A percentile compares a stretch with the other conserved stretches of the same genome.
phyloP scores from a whole-genome alignment of 2,329 filamentous ascomycete genomes.

The Aspergillus terreus region DNA sequence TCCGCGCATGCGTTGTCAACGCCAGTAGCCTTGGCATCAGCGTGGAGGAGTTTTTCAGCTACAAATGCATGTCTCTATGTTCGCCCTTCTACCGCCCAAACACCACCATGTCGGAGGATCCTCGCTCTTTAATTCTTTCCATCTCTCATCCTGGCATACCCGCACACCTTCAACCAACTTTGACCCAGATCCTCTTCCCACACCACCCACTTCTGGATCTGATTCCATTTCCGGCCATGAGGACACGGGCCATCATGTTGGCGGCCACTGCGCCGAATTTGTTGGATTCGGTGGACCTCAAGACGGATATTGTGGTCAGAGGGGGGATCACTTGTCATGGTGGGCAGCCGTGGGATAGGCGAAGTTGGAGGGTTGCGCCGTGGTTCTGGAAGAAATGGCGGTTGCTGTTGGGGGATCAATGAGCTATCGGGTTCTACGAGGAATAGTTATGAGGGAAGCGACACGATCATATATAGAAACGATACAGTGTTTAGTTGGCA shows the following conservation, averaged over 20 bases:
- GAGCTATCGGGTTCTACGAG: background rate
- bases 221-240: slow-evolving; percentile 32
- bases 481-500: too few species aligned
- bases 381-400: slow-evolving; percentile 33
- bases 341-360: slow-evolving; percentile 34
- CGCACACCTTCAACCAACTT: slow-evolving; percentile 32
- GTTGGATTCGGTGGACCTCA: slow-evolving; percentile 35
- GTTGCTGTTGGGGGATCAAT: background rate
- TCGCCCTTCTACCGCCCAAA: slow-evolving; percentile 33
- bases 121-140: slow-evolving; percentile 20
- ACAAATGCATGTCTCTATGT: slow-evolving; percentile 14
- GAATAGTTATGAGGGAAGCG: too few species aligned
- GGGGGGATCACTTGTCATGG: slow-evolving; percentile 24
- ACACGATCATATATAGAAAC: too few species aligned
- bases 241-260: slow-evolving; percentile 32
- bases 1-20: slow-evolving; percentile 9
- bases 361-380: slow-evolving; percentile 23
- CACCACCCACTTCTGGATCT: slow-evolving; percentile 38
- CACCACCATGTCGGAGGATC: slow-evolving; percentile 11
- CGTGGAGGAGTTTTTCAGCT: slow-evolving; percentile 7
- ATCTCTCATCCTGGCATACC: slow-evolving; percentile 22
- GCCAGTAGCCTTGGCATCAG: slow-evolving; percentile 6
- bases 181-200: slow-evolving; percentile 36
- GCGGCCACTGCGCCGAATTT: slow-evolving; percentile 25
- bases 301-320: slow-evolving; percentile 33